A percentile compares a stretch with the other conserved stretches of the same genome.
Evolutionary conservation across 2,329 filamentous ascomycete genomes (phyloP).

Genomic region (Xylaria sp.): DNA sequence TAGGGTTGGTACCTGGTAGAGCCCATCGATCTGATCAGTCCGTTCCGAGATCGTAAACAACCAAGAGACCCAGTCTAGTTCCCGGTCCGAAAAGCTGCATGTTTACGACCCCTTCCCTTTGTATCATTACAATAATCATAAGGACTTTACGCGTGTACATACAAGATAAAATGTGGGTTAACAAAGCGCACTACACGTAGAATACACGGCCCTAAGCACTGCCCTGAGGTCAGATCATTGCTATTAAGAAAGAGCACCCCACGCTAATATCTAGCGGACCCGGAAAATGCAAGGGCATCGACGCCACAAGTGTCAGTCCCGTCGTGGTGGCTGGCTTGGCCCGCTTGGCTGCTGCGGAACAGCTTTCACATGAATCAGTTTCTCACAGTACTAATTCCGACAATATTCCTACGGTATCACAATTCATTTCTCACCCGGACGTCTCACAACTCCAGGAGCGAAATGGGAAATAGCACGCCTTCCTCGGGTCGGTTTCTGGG

Average conservation of each 20-base stretch:
- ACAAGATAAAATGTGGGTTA: neutral
- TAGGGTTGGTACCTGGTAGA: neutral
- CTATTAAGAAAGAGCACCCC: neutral
- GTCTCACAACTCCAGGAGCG: neutral
- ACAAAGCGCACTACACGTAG: neutral
- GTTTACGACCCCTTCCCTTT: neutral
- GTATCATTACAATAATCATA: neutral
- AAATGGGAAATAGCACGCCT: neutral
- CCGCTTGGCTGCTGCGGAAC: constrained; percentile 6
- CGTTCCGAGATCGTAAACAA: neutral
- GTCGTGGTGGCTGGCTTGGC: neutral
- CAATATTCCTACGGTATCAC: neutral
- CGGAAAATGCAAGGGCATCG: constrained; percentile 16
- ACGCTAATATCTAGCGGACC: constrained; percentile 1
- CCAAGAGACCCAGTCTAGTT: too few species aligned
- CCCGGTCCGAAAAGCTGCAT: neutral
- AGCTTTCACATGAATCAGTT: constrained; percentile 8
- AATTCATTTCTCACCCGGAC: neutral
- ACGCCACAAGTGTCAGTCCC: constrained; percentile 28
- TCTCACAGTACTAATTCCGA: neutral
- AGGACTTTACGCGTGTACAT: neutral
- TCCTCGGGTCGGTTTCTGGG: neutral
- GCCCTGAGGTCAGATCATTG: neutral
- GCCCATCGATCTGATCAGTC: too few species aligned
- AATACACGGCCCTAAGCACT: too few species aligned